Evolutionary conservation across 1,284 basidiomycete genomes (phyloP).

Genomic region (Pascua guehoae): DNA sequence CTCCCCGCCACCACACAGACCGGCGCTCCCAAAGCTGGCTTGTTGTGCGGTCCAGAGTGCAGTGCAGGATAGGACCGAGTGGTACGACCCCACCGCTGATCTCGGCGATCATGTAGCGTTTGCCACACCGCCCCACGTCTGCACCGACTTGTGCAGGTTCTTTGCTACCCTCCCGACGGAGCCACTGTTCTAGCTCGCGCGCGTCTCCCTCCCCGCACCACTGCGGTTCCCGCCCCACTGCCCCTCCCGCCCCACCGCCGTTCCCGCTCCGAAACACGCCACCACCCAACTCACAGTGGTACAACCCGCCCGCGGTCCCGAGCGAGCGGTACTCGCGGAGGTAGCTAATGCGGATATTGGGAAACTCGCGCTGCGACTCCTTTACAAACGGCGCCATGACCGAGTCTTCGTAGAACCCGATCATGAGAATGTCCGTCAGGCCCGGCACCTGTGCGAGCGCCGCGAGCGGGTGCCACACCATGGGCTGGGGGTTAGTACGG

Average conservation of each 20-base stretch:
- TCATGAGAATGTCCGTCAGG: slow-evolving; percentile 52
- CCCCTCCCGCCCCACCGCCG: neutral
- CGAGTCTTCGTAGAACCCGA: slow-evolving; percentile 55
- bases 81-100: too few relatives aligned
- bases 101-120: too few relatives aligned
- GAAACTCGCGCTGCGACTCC: slow-evolving; percentile 53
- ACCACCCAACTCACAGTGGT: slow-evolving; percentile 40
- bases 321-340: slow-evolving; percentile 54
- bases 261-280: too few relatives aligned
- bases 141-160: too few relatives aligned
- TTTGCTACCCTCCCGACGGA: too few relatives aligned
- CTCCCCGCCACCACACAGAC: too few relatives aligned
- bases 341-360: slow-evolving; percentile 53
- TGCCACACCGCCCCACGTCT: too few relatives aligned
- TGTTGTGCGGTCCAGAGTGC: too few relatives aligned
- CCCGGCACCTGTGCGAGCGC: slow-evolving; percentile 52
- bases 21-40: too few relatives aligned
- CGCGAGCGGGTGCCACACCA: slow-evolving; percentile 55
- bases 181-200: too few relatives aligned
- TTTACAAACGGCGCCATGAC: slow-evolving; percentile 53
- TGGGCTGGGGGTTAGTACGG: slow-evolving; percentile 38
- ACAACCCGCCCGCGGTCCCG: slow-evolving; percentile 53
- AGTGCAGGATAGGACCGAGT: too few relatives aligned
- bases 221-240: too few relatives aligned
- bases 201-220: neutral